Evolutionary conservation across 148 eudicot genomes (phyloP).

Genomic region (Limonium bicolor): DNA sequence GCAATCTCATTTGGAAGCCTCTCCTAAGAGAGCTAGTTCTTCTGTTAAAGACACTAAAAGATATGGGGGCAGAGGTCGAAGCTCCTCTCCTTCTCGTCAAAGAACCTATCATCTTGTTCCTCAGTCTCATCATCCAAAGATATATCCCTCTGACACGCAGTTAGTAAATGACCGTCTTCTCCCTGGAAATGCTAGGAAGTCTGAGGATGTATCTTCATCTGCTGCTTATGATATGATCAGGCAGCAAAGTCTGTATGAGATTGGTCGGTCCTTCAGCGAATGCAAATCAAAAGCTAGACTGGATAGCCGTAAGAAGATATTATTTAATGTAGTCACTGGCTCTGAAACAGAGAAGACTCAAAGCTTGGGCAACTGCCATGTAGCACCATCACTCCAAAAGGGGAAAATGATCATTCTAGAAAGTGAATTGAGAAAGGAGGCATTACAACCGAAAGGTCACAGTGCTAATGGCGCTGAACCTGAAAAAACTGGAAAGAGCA

Average conservation of each 20-base stretch:
- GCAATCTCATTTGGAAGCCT: slow-evolving; percentile 20
- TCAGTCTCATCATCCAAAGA: slow-evolving; percentile 19
- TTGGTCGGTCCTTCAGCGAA: slow-evolving; percentile 10
- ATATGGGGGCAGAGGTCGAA: slow-evolving; percentile 8
- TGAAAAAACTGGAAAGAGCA: slow-evolving; percentile 12
- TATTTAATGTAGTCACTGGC: slow-evolving; percentile 8
- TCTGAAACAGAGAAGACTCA: slow-evolving; percentile 8
- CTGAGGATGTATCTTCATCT: slow-evolving; percentile 5
- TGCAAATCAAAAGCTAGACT: slow-evolving; percentile 9
- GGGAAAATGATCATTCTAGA: slow-evolving; percentile 33
- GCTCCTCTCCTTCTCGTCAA: slow-evolving; percentile 22
- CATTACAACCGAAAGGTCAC: slow-evolving; percentile 10
- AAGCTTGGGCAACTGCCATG: slow-evolving; percentile 8
- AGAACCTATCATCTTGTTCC: slow-evolving; percentile 6
- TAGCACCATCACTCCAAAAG: slow-evolving; percentile 15
- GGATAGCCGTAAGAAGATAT: slow-evolving; percentile 15
- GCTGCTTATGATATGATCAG: slow-evolving; percentile 12
- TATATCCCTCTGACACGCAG: slow-evolving; percentile 10
- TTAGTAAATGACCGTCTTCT: slow-evolving; percentile 8
- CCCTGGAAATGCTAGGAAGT: slow-evolving; percentile 10
- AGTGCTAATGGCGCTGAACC: slow-evolving; percentile 8
- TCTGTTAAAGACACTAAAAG: slow-evolving; percentile 15
- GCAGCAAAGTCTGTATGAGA: slow-evolving; percentile 16
- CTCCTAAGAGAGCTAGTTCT: slow-evolving; percentile 13
- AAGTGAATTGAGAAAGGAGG: slow-evolving; percentile 13